These are phyloP conservation scores for Omphalotus guepiniiformis DNA, from an alignment of 768 basidiomycete genomes.

Conservation along the genomic window DNA sequence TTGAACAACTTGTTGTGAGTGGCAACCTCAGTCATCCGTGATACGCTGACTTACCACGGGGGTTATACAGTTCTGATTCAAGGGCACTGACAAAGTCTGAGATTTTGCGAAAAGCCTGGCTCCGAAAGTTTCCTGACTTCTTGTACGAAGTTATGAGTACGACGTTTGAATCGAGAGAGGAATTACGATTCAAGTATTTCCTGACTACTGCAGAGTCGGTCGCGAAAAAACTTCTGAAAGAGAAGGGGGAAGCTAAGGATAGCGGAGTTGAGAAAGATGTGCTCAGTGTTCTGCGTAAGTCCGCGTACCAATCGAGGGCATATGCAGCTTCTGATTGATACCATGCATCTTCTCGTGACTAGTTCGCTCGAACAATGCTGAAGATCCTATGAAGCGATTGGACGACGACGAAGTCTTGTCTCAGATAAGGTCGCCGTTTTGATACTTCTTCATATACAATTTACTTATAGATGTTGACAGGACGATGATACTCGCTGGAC, in stretches of 20 bases:
- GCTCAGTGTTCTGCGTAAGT: conserved; percentile 18
- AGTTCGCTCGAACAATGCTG: conserved; percentile 54
- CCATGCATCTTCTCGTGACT: no score
- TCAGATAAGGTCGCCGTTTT: conserved; percentile 31
- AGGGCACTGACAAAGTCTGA: neutral
- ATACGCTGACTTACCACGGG: neutral
- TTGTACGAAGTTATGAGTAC: no score
- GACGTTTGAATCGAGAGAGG: conserved; percentile 1
- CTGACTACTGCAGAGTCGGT: neutral
- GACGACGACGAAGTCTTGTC: conserved; percentile 45
- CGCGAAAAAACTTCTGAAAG: neutral
- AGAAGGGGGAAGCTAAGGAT: neutral
- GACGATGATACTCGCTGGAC: conserved; percentile 45
- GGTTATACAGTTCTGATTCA: neutral
- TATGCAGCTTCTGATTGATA: no score
- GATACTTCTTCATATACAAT: neutral
- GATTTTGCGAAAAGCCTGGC: neutral
- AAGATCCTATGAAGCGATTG: conserved; percentile 37
- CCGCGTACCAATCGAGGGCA: no score
- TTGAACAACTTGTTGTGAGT: conserved; percentile 4
- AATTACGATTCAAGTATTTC: neutral
- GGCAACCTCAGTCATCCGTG: neutral
- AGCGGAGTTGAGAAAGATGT: conserved; percentile 3
- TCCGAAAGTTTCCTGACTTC: neutral
- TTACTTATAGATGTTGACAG: conserved; percentile 7